Base-by-base conservation (phyloP, 352 stramenopile species). In the Lagenidium sp. region DNA sequence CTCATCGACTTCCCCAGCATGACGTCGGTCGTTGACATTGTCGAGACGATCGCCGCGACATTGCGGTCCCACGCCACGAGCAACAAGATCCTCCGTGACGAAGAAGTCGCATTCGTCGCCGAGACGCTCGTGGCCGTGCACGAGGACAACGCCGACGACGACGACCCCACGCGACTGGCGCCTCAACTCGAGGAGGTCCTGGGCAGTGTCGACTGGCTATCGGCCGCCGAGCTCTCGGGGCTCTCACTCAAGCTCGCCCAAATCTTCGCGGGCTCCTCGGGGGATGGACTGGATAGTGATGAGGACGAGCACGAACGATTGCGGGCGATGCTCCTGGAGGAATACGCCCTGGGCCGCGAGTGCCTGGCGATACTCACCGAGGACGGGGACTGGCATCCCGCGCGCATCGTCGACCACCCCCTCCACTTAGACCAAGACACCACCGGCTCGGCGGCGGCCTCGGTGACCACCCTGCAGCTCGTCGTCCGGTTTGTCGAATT, bases 401-500 rank as follows among this genome's bases (percentile, higher is more conserved):
- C 71, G 11, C 57, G 60, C 11, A 82, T 93, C 34, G 50, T 49
- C 0, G 52, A 49, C 11, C 68, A 89, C 34, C 47, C 81, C 37
- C 36, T 52, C 0, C 51, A 53, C 13, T 13, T 39, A 0, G 29
- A 4, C 2, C 38, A 50, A 1, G 47, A 8, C 15, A 36, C n/a
- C 8, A 35, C 16, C 23, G 20, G 16, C n/a, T 22, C 20, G 3
- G 20, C 39, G 24, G 28, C 28, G 8, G 28, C 8, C 28, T 12
- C 4, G 0, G 3, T 35, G n/a, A 55, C 29, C 39, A 67, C 41
- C 16, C 50, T 75, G 40, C 44, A 57, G 12, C 11, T 88, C 4
- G 73, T 86, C 28, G 62, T 93, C 22, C 68, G 82, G 48, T 89
- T 89, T 30, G 40, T 88, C 20, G 80, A 90, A 45, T 93, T 87